These are phyloP conservation scores for Globisporangium middletonii DNA, from an alignment of 352 stramenopile genomes.

Conservation along the genomic window DNA sequence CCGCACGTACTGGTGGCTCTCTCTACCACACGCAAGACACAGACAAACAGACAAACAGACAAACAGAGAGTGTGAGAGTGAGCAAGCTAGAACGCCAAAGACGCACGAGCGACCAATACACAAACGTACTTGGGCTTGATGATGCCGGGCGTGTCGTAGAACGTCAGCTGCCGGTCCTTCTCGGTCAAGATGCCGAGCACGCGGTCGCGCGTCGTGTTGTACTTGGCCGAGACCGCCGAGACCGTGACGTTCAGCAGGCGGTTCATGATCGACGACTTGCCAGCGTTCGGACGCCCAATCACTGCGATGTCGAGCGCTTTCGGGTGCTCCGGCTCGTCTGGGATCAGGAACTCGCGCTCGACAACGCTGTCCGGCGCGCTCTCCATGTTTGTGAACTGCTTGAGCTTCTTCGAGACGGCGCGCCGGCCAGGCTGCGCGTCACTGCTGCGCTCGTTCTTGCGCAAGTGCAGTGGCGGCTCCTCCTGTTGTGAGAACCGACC, in stretches of 20 bases:
- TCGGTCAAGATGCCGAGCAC: slow-evolving; percentile 76
- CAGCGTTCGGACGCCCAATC: slow-evolving; percentile 82
- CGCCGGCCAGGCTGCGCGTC: slow-evolving; percentile 24
- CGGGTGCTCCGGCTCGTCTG: slow-evolving; percentile 60
- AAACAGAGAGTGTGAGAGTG: background rate
- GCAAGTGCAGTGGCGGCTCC: slow-evolving; percentile 16
- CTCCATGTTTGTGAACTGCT: slow-evolving; percentile 67
- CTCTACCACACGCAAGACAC: slow-evolving; percentile 17
- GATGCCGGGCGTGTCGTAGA: slow-evolving; percentile 83
- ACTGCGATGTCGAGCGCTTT: slow-evolving; percentile 73
- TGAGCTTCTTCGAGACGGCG: slow-evolving; percentile 42
- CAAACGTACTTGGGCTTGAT: slow-evolving; percentile 75
- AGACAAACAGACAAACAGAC: background rate
- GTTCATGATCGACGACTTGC: slow-evolving; percentile 87
- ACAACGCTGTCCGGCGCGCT: slow-evolving; percentile 55
- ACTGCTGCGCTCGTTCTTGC: slow-evolving; percentile 15
- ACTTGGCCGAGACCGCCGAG: slow-evolving; percentile 83
- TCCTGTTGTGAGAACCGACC: slow-evolving; percentile 5
- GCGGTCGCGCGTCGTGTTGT: slow-evolving; percentile 82
- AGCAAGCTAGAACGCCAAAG: background rate
- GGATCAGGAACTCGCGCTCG: slow-evolving; percentile 66
- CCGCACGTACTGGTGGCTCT: slow-evolving; percentile 76
- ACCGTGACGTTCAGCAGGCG: slow-evolving; percentile 70
- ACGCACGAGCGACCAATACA: background rate
- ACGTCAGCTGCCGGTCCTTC: slow-evolving; percentile 67